Base-by-base conservation (phyloP, 495 filamentous ascomycete species). In the Penicillium longicatenatum region DNA sequence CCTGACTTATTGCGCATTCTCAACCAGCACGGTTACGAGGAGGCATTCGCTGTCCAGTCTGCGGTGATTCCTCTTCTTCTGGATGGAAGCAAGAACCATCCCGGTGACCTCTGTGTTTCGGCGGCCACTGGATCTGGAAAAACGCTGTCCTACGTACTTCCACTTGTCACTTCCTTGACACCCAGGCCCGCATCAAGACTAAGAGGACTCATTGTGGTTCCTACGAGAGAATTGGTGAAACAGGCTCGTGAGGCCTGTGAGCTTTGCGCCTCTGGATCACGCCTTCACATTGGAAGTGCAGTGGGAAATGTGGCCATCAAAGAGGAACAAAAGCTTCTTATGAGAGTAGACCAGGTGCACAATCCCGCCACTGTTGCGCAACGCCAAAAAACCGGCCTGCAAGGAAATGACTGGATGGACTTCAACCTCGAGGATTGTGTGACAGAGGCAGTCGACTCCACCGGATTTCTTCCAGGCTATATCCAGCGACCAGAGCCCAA, bases 91-190 rank as follows among this genome's bases (percentile, higher is more conserved):
- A 69, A 82, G 42, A 75, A 70, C 16, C 79, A 83, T 54, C 70
- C 79, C 3, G 89, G 91, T 3, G 93, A 98, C 73, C 58, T 98
- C 7, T 89, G 94, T 50, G 83, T 98, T 16, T 92, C 91, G 20
- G 93, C 93, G 1, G 84, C 91, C 4, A 98, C 93, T 1, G 93
- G 93, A 5, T 97, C 93, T 0, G 93, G 93, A 46, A 98, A 98
- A 67, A 98, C 93, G 0, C 73, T 98, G 3, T 87, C 93, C 6
- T 98, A 98, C 59, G 80, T 92, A 1, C 76, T 97, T n/a, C 93
- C 93, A 0, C 82, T 97, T 61, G 75, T 96, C 16, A 84, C 90
- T 39, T 81, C 84, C n/a, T 71, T 98, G 41, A 82, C 84, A 50
- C 71, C 79, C 3, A 76, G 78, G 33, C 73, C 77, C 20, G 70